Conservation (phyloP, 2,329 filamentous ascomycete genomes). For the Ramularia endophylla region DNA sequence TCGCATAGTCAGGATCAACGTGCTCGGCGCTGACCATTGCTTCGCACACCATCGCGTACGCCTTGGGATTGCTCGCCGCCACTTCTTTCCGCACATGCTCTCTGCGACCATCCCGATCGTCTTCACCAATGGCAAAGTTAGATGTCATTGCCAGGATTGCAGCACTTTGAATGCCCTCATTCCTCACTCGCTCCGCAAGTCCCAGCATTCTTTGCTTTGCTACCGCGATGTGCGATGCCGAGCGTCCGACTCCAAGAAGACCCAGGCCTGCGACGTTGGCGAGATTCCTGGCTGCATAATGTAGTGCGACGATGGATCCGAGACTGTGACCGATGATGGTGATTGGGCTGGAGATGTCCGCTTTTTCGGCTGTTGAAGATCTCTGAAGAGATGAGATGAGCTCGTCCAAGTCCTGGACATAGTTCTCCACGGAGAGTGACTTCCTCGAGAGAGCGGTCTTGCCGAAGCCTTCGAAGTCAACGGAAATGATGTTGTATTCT, state of each 20-base stretch:
- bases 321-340: slow-evolving; percentile 13
- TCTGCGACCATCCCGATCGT: background rate
- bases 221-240: slow-evolving; percentile 9
- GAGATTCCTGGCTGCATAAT: slow-evolving; percentile 7
- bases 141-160: slow-evolving; percentile 4
- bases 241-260: slow-evolving; percentile 10
- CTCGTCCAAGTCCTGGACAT: slow-evolving; percentile 12
- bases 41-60: slow-evolving; percentile 10
- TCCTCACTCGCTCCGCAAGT: slow-evolving; percentile 5
- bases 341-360: background rate
- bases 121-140: slow-evolving; percentile 4
- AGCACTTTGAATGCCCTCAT: slow-evolving; percentile 6
- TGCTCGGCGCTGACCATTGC: slow-evolving; percentile 6
- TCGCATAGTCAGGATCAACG: slow-evolving; percentile 6
- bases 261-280: slow-evolving; percentile 27
- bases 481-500: slow-evolving; percentile 4
- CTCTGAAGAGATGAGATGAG: slow-evolving; percentile 10
- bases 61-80: slow-evolving; percentile 6
- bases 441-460: slow-evolving; percentile 1
- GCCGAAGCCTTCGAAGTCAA: slow-evolving; percentile 12
- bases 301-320: slow-evolving; percentile 9
- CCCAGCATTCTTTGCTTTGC: slow-evolving; percentile 7
- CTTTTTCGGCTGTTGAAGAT: background rate
- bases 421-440: slow-evolving; percentile 4
- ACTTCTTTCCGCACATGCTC: slow-evolving; percentile 4